A percentile compares a stretch with the other conserved stretches of the same genome.
These are phyloP conservation scores for Candida qinlingensis DNA, from an alignment of 805 yeast species.

Conservation along the genomic window DNA sequence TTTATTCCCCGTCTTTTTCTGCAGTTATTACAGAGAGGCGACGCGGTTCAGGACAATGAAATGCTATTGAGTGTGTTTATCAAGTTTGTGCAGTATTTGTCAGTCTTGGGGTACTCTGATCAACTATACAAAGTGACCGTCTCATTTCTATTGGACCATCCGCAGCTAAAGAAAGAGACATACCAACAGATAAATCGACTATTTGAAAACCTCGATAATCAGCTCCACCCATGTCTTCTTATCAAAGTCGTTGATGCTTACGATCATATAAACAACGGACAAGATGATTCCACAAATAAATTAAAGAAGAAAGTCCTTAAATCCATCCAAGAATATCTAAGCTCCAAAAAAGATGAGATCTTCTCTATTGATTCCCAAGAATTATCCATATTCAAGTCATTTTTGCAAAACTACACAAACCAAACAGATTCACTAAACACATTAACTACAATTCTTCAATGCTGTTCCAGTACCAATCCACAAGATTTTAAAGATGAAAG, in stretches of 20 bases:
- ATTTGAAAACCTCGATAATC: constrained; percentile 1
- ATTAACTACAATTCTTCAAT: not conserved
- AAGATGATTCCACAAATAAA: not conserved
- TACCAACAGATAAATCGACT: constrained; percentile 1
- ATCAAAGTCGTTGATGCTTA: constrained; percentile 2
- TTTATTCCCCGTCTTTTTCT: constrained; percentile 22
- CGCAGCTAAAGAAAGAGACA: not conserved
- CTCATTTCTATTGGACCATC: constrained; percentile 1
- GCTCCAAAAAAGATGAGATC: constrained; percentile 1
- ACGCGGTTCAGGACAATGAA: not conserved
- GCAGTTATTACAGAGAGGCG: constrained; percentile 10
- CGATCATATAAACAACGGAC: not conserved
- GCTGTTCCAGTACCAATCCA: not conserved
- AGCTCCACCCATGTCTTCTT: not conserved
- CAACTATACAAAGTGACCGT: constrained; percentile 2
- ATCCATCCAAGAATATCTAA: not conserved
- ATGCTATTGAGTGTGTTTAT: constrained; percentile 8
- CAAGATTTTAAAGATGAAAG: not conserved
- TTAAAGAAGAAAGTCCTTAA: not conserved
- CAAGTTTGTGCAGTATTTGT: constrained; percentile 14
- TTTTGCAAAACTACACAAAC: not conserved
- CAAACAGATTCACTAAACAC: not conserved
- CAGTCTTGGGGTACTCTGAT: constrained; percentile 12
- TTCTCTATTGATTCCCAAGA: not conserved
- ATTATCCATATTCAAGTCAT: not conserved